phyloP scores from a whole-genome alignment of 768 basidiomycete species.

The Suillus ampliporus region DNA sequence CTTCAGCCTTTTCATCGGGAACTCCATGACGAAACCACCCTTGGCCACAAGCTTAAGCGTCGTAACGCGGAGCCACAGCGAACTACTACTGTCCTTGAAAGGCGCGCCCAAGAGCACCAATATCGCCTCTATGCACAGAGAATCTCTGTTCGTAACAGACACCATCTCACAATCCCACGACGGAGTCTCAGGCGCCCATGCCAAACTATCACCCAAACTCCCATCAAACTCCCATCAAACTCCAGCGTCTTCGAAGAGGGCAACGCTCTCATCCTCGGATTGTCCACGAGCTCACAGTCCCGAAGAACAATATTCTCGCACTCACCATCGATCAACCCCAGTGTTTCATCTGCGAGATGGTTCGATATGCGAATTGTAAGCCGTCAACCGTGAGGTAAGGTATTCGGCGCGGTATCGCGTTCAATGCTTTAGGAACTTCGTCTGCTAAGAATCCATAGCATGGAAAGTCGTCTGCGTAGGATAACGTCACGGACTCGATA shows the following conservation, averaged over 20 bases:
- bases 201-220: not conserved
- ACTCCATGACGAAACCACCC: too few species aligned
- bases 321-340: not conserved
- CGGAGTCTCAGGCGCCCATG: not conserved
- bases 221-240: not conserved
- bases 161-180: not conserved
- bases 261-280: not conserved
- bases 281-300: not conserved
- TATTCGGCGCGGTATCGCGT: not conserved
- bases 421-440: not conserved
- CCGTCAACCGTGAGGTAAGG: not conserved
- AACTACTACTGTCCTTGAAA: too few species aligned
- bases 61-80: too few species aligned
- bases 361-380: not conserved
- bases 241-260: not conserved
- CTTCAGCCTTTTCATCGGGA: too few species aligned
- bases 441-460: not conserved
- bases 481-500: not conserved
- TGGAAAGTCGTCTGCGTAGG: not conserved
- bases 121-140: too few species aligned
- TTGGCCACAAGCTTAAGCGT: too few species aligned
- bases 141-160: too few species aligned
- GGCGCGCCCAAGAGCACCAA: too few species aligned
- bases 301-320: not conserved
- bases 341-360: not conserved